A percentile compares a stretch with the other conserved stretches of the same genome.
phyloP scores from a whole-genome alignment of 163 green algal genomes.

The Coccomyxa subellipsoidea region DNA sequence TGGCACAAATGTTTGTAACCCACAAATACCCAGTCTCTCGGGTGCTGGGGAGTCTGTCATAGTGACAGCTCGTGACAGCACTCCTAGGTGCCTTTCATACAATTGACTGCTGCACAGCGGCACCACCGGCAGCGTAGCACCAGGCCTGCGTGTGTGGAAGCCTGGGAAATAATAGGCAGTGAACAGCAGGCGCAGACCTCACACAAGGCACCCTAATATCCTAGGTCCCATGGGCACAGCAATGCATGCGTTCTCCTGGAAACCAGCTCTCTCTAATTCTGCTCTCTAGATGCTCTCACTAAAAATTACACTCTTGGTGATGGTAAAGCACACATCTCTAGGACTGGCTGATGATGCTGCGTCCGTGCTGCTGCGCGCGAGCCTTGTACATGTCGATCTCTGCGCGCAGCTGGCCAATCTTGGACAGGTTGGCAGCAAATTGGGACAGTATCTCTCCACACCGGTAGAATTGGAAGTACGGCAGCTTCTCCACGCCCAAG shows the following conservation, averaged over 20 bases:
- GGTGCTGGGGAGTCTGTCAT: no score
- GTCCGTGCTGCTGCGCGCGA: neutral
- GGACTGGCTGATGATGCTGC: neutral
- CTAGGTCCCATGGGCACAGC: neutral
- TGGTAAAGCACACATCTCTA: no score
- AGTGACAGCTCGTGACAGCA: no score
- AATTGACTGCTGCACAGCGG: no score
- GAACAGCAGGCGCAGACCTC: neutral
- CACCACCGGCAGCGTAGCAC: no score
- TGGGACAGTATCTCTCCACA: conserved; percentile 16
- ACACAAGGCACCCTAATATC: neutral
- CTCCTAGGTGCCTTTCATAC: no score
- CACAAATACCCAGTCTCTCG: no score
- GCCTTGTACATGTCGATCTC: conserved; percentile 36
- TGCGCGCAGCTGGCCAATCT: conserved; percentile 31
- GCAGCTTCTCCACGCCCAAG: conserved; percentile 42
- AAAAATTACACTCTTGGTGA: neutral
- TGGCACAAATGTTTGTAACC: no score
- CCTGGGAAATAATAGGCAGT: neutral
- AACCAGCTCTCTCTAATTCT: neutral
- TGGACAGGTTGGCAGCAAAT: conserved; percentile 54
- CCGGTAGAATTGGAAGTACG: conserved; percentile 53
- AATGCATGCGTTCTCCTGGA: neutral
- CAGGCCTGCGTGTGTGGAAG: no score
- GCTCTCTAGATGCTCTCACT: neutral